Conservation (phyloP, 371 early-diverging fungal genomes). For the Capillidium heterosporum region DNA sequence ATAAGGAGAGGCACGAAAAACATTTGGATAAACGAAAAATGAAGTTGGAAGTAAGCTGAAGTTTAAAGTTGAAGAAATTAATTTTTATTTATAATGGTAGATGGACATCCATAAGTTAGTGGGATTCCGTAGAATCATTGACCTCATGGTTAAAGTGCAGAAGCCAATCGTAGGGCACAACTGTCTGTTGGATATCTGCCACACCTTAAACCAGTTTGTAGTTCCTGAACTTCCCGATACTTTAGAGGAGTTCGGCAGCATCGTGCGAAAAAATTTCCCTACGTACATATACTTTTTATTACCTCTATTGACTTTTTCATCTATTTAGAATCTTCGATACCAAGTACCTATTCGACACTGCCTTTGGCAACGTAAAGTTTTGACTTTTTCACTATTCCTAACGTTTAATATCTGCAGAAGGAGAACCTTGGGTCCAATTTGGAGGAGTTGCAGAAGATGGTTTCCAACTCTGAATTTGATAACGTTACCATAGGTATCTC, state of each 20-base stretch:
- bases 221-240: slow-evolving; percentile 35
- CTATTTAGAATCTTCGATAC: slow-evolving; percentile 44
- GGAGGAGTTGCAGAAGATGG: background rate
- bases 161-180: slow-evolving; percentile 76
- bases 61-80: background rate
- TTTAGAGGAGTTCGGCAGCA: slow-evolving; percentile 19
- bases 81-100: slow-evolving; percentile 2
- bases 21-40: background rate
- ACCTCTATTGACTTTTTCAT: too few species aligned
- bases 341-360: slow-evolving; percentile 44
- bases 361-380: slow-evolving; percentile 15
- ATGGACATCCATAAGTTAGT: slow-evolving; percentile 35
- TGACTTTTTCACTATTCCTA: background rate
- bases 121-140: slow-evolving; percentile 65
- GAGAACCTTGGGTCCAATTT: background rate
- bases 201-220: slow-evolving; percentile 49
- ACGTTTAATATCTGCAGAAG: background rate
- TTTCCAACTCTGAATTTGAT: background rate
- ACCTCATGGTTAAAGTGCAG: slow-evolving; percentile 36
- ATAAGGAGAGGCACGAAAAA: background rate
- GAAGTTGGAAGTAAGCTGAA: background rate
- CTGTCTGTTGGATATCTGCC: slow-evolving; percentile 59
- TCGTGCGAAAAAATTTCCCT: slow-evolving; percentile 35
- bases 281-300: slow-evolving; percentile 13
- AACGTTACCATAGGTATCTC: background rate